Conservation (phyloP, 768 basidiomycete genomes). For the Royoungia palumana region DNA sequence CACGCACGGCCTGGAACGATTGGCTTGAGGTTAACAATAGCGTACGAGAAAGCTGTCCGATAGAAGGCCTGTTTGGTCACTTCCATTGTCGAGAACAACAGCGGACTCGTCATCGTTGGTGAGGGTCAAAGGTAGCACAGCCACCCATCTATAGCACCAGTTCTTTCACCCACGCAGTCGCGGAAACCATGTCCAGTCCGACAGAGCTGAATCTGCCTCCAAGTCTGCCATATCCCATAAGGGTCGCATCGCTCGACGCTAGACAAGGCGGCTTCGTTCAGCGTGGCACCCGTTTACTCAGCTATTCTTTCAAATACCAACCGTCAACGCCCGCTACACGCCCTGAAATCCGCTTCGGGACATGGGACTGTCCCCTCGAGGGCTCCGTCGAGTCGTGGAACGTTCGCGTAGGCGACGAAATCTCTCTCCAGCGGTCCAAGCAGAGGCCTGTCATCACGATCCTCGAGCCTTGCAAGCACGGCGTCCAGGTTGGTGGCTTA, state of each 20-base stretch:
- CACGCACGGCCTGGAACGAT: slow-evolving; percentile 89
- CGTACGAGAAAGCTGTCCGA: slow-evolving; percentile 64
- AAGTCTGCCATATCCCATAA: slow-evolving; percentile 84
- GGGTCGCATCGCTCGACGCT: slow-evolving; percentile 66
- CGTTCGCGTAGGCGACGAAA: slow-evolving; percentile 59
- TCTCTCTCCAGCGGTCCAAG: slow-evolving; percentile 56
- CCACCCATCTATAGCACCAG: slow-evolving; percentile 16
- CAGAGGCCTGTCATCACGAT: slow-evolving; percentile 62
- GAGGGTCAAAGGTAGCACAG: slow-evolving; percentile 13
- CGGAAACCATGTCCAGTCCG: slow-evolving; percentile 47
- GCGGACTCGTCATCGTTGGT: slow-evolving; percentile 17
- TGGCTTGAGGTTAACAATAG: slow-evolving; percentile 93
- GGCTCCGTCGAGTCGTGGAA: slow-evolving; percentile 75
- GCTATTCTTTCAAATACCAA: slow-evolving; percentile 74
- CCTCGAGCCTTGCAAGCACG: slow-evolving; percentile 93
- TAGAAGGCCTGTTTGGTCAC: slow-evolving; percentile 77
- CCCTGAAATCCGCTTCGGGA: slow-evolving; percentile 75
- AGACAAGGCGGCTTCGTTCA: slow-evolving; percentile 43
- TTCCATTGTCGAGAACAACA: slow-evolving; percentile 78
- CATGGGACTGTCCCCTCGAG: slow-evolving; percentile 87
- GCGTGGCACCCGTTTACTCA: slow-evolving; percentile 77
- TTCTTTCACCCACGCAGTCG: no score
- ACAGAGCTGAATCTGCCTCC: slow-evolving; percentile 76
- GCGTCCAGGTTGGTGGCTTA: slow-evolving; percentile 86
- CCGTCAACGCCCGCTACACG: slow-evolving; percentile 42